Evolutionary conservation across 495 filamentous ascomycete species (phyloP), one percentile per base, ranked within the genome.

Genomic region (Xylaria grammica): DNA sequence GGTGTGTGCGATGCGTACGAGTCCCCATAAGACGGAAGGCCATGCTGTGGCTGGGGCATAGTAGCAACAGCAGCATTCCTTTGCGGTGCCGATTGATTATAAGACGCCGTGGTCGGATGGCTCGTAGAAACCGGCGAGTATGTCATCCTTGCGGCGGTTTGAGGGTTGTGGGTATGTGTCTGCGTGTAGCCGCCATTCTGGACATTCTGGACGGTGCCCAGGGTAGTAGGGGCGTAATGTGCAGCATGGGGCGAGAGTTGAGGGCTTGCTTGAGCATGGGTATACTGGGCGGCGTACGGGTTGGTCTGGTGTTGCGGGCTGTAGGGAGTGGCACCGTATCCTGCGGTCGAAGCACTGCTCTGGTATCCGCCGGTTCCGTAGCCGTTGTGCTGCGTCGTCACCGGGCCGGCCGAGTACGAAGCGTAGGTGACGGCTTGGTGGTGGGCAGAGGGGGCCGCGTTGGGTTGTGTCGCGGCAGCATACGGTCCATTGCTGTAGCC

Each of bases 31-130:
- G 71, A 64, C 10, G 72, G 64, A 10, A 72, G 54, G 29, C 46
- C 22, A 46, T 68, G 67, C 40, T 68, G 67, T 40, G 60, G 72
- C 65, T 81, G 81, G 40, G 74, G 66, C 36, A 82, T 62, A 0
- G 76, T 74, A 20, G 72, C 66, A 0, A 74, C 70, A 20, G 75
- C 69, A 50, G 75, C 74, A 19, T 78, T 58, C 48, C 81, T 67
- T 40, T 68, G 60, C 38, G 65, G 65, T 20, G 61, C 17, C 30
- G 62, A 42, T 36, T 67, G 67, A 19, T 19, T 62, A 24, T 68
- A 70, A 4, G 32, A 56, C 4, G 68, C 45, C 10, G 67, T n/a
- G 15, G 67, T 22, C 17, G 66, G 70, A 63, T 68, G 66, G 24
- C 38, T 64, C 36, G 66, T 63, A 26, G 71, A 63, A 49, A 73